A percentile compares a stretch with the other conserved stretches of the same genome.
Conservation (phyloP, 2,329 filamentous ascomycete genomes). For the Colletotrichum lentis region DNA sequence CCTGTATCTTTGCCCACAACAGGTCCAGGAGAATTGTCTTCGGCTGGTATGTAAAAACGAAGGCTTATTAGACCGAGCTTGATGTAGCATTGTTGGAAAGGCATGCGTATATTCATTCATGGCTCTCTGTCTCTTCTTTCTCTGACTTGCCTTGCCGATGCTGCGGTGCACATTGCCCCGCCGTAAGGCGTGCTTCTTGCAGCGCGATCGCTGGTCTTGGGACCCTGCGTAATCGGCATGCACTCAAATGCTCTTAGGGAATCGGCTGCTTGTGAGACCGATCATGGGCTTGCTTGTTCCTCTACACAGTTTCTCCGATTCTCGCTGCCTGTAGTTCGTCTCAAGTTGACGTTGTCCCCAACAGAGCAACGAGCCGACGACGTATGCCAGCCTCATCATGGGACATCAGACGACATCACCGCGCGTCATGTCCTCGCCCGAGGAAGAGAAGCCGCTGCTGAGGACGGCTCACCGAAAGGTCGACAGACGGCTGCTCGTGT, state of each 20-base stretch:
- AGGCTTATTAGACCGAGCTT: no score
- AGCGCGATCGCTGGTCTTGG: neutral
- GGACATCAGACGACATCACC: neutral
- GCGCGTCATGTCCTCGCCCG: neutral
- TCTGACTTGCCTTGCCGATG: neutral
- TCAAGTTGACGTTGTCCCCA: neutral
- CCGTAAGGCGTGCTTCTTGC: slow-evolving; percentile 38
- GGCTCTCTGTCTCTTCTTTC: neutral
- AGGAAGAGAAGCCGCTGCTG: slow-evolving; percentile 21
- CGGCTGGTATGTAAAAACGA: neutral
- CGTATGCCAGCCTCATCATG: neutral
- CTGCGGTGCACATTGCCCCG: slow-evolving; percentile 32
- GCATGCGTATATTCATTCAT: neutral
- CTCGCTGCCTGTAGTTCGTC: neutral
- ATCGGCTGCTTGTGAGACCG: neutral
- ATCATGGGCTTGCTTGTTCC: neutral
- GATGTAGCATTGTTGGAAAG: neutral
- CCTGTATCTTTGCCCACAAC: no score
- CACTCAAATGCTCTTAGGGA: neutral
- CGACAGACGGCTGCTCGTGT: slow-evolving; percentile 41
- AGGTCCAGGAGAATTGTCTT: neutral
- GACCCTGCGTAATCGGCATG: slow-evolving; percentile 4
- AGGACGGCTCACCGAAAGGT: slow-evolving; percentile 40
- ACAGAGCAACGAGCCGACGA: neutral
- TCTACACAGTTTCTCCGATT: neutral